phyloP scores from a whole-genome alignment of 78 protist species.

The Dictyostelium capitatum region DNA sequence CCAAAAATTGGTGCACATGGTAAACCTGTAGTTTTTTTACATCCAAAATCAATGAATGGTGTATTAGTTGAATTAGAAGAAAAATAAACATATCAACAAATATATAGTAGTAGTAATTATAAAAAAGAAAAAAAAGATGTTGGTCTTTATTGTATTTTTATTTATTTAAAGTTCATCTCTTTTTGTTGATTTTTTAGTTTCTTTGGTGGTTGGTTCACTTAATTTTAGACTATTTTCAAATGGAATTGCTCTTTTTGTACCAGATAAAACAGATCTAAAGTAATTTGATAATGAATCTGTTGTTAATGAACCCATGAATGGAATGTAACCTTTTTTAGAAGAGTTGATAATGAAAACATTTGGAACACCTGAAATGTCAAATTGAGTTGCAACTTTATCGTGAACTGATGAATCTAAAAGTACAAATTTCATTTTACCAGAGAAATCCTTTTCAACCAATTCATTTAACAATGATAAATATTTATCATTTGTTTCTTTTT shows the following conservation, averaged over 20 bases:
- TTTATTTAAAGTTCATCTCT: conserved; percentile 14
- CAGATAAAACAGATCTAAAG: neutral
- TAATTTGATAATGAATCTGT: neutral
- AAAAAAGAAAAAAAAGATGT: neutral
- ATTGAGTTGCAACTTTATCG: conserved; percentile 12
- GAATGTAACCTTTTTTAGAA: neutral
- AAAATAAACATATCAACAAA: conserved; percentile 59
- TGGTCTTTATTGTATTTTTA: neutral
- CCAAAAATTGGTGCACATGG: conserved; percentile 98
- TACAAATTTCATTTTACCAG: conserved; percentile 47
- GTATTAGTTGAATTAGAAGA: conserved; percentile 97
- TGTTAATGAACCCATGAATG: conserved; percentile 46
- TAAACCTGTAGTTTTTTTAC: conserved; percentile 96
- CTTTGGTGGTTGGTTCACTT: neutral
- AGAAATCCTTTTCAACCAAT: conserved; percentile 1
- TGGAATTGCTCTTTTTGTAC: conserved; percentile 15
- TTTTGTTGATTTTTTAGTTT: neutral
- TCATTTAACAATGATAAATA: neutral
- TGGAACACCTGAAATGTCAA: conserved; percentile 57
- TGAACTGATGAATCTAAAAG: conserved; percentile 33
- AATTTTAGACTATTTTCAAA: neutral
- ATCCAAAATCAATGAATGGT: conserved; percentile 96
- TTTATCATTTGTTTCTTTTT: conserved; percentile 14
- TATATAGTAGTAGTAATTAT: neutral
- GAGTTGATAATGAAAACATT: conserved; percentile 26